phyloP scores from a whole-genome alignment of 495 filamentous ascomycete genomes.

The Annulohypoxylon nitens region DNA sequence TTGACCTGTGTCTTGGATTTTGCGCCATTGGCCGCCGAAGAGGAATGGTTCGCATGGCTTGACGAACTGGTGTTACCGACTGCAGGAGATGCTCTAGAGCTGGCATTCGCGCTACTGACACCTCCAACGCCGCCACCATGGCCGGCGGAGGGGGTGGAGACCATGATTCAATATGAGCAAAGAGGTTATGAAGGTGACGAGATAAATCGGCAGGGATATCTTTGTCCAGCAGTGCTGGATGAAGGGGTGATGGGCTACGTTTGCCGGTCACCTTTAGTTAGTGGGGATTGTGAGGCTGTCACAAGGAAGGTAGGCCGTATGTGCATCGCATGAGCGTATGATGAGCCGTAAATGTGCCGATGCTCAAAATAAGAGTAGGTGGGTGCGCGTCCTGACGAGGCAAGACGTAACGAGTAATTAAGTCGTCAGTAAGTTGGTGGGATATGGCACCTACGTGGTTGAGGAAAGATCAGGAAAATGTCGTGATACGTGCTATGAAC shows the following conservation, averaged over 20 bases:
- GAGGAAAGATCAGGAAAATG: slow-evolving; percentile 12
- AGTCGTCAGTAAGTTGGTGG: slow-evolving; percentile 20
- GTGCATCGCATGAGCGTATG: slow-evolving; percentile 50
- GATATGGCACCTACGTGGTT: slow-evolving; percentile 13
- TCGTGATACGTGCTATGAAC: slow-evolving; percentile 19
- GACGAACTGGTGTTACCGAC: slow-evolving; percentile 49
- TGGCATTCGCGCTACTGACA: slow-evolving; percentile 56
- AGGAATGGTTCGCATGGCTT: slow-evolving; percentile 50
- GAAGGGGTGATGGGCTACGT: slow-evolving; percentile 32
- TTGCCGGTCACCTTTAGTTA: slow-evolving; percentile 37
- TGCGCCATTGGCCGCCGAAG: slow-evolving; percentile 51
- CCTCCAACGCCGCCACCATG: slow-evolving; percentile 52
- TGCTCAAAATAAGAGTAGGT: slow-evolving; percentile 12
- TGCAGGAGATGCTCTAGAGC: slow-evolving; percentile 64
- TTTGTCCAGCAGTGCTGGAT: slow-evolving; percentile 21
- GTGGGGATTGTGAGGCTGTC: slow-evolving; percentile 44
- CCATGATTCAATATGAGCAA: slow-evolving; percentile 52
- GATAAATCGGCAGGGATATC: background rate
- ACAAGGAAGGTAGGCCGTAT: slow-evolving; percentile 42
- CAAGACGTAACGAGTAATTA: slow-evolving; percentile 15
- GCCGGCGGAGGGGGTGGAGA: slow-evolving; percentile 56
- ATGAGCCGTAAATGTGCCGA: slow-evolving; percentile 5
- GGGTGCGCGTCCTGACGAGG: background rate
- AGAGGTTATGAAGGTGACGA: slow-evolving; percentile 9
- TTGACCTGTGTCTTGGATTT: slow-evolving; percentile 62